Base-by-base conservation (phyloP, 768 basidiomycete genomes). In the Mycena vitilis region DNA sequence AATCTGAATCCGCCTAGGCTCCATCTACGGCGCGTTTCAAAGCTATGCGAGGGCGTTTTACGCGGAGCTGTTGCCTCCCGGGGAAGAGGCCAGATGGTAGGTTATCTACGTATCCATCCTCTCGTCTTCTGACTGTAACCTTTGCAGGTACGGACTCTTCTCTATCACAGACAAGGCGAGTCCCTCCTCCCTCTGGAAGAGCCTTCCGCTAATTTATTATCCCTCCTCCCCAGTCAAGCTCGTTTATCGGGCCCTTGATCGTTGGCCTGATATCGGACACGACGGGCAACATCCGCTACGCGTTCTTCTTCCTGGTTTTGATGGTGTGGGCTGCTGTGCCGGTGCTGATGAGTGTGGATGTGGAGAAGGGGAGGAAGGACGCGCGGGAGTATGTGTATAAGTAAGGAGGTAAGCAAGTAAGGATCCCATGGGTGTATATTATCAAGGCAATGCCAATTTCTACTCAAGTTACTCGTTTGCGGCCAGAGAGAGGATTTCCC, bases 231-330 rank as follows among this genome's bases (percentile, higher is more conserved):
- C 76, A 98, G 91, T 95, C 95, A 9, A 92, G 91, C 68, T 95
- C 94, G 9, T 99, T 98, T 81, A 80, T 98, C 5, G 97, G 97
- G 0, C 97, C 97, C 4, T 82, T 96, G 8, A 80, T 95, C 34
- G 96, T 98, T 1, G 96, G 95, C 0, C 71, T 96, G 44, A 93
- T 98, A 47, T 90, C 96, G 0, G 95, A 97, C 75, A 78, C 84
- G 51, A 98, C 95, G 0, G 95, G 94, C 3, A 96, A 97, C 78
- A 96, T 98, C 55, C 91, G 96, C 34, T 93, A 92, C 69, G 91
- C 91, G 3, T 98, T 98, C 79, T 90, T 94, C 76, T 96, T 99
- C 82, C 85, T 98, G 18, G 83, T 95, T 4, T 64, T 84, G 59
- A 93, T 97, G 91, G 83, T 98, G 15, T 91, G 91, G 87, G 72